Evolutionary conservation across 257 asterid genomes (phyloP), one percentile per base, ranked within the genome.

Genomic region (Fraxinus quadrangulata): DNA sequence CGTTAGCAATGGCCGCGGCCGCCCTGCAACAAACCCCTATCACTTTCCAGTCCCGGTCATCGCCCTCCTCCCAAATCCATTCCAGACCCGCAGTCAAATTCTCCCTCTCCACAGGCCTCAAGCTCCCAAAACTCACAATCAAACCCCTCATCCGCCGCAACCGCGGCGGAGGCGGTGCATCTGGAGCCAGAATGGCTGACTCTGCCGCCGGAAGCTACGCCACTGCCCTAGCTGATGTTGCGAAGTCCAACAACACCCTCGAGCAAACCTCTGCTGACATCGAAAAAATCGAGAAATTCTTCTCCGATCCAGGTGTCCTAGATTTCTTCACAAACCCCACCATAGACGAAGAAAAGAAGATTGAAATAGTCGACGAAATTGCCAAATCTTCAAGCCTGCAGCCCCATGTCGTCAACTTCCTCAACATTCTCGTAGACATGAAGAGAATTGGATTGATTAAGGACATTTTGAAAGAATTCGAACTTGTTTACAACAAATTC

Each of bases 171-270:
- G 49, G 68, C 19, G 85, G 87, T 0, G 78, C 75, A 3, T 11
- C 74, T 23, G 96, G 90, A 5, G 91, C 93, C 17, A 71, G 81
- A 8, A 93, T 93, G 96, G 84, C 88, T 7, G 88, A 73, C 49
- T 24, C 83, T 59, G 94, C 92, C 0, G 90, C 98, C 3, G 87
- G 88, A 3, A 92, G 96, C 87, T 94, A 94, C 90, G 98, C 98
- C 19, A 51, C 31, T 66, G 97, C 97, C 6, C 86, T 93, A 24
- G 91, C 93, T 24, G 98, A 91, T 79, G 91, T 93, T 1, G 93
- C 98, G 2, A 84, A 76, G 23, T 79, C 94, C 78, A 92, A 88
- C 80, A 83, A 74, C 4, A 84, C 87, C 6, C 83, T 84, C 2
- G 90, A 87, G 7, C 78, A 80, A 67, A 87, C 88, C 39, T n/a